Conservation (phyloP, 1,284 basidiomycete genomes). For the Bothia castanella region DNA sequence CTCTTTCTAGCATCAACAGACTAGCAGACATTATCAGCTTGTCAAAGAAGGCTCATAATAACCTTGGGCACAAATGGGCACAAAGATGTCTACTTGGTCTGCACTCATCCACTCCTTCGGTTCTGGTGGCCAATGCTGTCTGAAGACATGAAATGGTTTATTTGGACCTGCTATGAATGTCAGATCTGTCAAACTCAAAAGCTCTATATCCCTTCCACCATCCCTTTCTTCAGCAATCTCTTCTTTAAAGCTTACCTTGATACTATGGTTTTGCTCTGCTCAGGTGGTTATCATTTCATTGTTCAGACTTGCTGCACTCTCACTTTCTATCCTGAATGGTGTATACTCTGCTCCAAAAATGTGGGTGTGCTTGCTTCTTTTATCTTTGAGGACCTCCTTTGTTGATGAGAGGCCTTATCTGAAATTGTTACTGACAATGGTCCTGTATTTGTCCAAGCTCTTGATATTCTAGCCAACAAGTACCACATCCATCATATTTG, state of each 20-base stretch:
- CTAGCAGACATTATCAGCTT: neutral
- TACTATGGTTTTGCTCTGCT: no score
- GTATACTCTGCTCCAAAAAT: constrained; percentile 16
- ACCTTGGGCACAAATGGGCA: no score
- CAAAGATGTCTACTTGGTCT: neutral
- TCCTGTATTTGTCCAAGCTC: no score
- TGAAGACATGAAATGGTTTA: no score
- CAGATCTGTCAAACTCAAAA: no score
- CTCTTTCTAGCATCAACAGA: neutral
- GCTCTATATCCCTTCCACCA: neutral
- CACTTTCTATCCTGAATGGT: constrained; percentile 18
- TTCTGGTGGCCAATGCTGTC: no score
- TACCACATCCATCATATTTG: constrained; percentile 39
- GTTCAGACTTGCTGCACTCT: neutral
- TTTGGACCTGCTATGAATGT: no score
- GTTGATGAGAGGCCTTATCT: constrained; percentile 6
- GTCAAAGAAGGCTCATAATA: neutral
- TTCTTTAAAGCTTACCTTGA: neutral
- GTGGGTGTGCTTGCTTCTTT: neutral
- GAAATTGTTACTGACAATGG: no score
- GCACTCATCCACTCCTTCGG: neutral
- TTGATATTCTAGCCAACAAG: no score
- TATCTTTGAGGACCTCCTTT: constrained; percentile 7
- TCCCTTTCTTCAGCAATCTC: neutral
- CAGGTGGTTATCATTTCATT: neutral